A percentile compares a stretch with the other conserved stretches of the same genome.
These are phyloP conservation scores for Hypoxylon subgilvum DNA, from an alignment of 495 filamentous ascomycete genomes.

Conservation along the genomic window DNA sequence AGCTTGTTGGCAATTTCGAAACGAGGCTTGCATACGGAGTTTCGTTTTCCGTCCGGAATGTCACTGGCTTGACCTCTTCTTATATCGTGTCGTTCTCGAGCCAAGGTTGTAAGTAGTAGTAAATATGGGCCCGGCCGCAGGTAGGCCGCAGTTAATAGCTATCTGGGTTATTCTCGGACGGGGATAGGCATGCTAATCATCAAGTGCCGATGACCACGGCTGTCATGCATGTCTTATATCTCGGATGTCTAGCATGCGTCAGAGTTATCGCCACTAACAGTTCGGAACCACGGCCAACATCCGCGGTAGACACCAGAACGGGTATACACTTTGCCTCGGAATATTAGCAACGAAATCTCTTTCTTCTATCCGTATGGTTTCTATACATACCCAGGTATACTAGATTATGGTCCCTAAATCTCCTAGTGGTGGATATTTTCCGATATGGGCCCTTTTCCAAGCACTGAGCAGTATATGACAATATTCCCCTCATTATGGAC, in stretches of 20 bases:
- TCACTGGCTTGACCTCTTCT: neutral
- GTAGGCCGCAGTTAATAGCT: neutral
- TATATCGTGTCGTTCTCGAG: slow-evolving; percentile 13
- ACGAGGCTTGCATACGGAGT: neutral
- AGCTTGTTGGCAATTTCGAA: no score
- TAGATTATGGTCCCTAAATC: slow-evolving; percentile 8
- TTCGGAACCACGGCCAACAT: slow-evolving; percentile 1
- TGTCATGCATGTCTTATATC: slow-evolving; percentile 29
- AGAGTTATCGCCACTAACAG: slow-evolving; percentile 18
- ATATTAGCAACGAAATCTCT: no score
- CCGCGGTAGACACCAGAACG: no score
- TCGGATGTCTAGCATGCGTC: slow-evolving; percentile 8
- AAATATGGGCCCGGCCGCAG: slow-evolving; percentile 28
- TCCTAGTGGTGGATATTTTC: slow-evolving; percentile 34
- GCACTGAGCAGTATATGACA: neutral
- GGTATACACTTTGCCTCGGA: no score
- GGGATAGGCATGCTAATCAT: slow-evolving; percentile 25
- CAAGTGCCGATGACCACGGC: slow-evolving; percentile 23
- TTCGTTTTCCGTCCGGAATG: neutral
- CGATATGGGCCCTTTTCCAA: slow-evolving; percentile 8
- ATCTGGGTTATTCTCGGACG: slow-evolving; percentile 23
- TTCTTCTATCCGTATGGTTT: no score
- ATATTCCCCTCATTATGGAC: neutral
- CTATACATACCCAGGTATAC: no score
- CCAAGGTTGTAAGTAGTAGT: slow-evolving; percentile 21